phyloP scores from a whole-genome alignment of 2,329 filamentous ascomycete genomes.

The Claviceps paspali region DNA sequence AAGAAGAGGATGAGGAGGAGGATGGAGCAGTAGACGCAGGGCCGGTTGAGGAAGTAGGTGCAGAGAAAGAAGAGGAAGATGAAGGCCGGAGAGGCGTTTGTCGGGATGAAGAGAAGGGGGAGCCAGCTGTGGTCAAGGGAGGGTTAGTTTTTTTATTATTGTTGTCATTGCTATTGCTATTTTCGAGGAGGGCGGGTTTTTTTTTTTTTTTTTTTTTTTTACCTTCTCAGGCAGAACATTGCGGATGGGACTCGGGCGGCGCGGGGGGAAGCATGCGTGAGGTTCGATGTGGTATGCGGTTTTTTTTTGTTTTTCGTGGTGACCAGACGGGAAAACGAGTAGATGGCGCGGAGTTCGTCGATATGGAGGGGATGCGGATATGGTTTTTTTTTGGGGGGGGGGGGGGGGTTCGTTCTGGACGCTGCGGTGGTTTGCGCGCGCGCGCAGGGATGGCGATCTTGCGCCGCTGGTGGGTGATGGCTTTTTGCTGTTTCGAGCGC shows the following conservation, averaged over 20 bases:
- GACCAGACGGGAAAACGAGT: too few species aligned
- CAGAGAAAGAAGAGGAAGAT: slow-evolving; percentile 81
- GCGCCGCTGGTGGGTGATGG: too few species aligned
- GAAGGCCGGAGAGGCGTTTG: slow-evolving; percentile 71
- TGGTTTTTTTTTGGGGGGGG: too few species aligned
- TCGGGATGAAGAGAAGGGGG: slow-evolving; percentile 75
- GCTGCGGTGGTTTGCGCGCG: too few species aligned
- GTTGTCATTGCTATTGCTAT: too few species aligned
- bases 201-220: slow-evolving; percentile 4
- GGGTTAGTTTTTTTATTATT: too few species aligned
- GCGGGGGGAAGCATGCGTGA: not conserved
- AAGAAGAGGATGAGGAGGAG: slow-evolving; percentile 90
- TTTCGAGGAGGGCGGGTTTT: too few species aligned
- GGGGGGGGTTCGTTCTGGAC: too few species aligned
- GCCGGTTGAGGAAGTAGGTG: slow-evolving; percentile 91
- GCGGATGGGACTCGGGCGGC: not conserved
- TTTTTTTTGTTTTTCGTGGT: not conserved
- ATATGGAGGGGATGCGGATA: too few species aligned
- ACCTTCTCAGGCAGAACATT: slow-evolving; percentile 53
- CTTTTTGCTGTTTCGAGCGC: too few species aligned
- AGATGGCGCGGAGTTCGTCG: too few species aligned
- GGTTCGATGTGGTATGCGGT: not conserved
- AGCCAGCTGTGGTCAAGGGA: slow-evolving; percentile 49
- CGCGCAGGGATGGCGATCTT: too few species aligned
- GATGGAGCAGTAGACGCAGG: slow-evolving; percentile 94